Percentiles rank a stretch among this genome's conserved stretches.
Conservation (phyloP, 1,284 basidiomycete genomes). For the Rhodotorula sp. region DNA sequence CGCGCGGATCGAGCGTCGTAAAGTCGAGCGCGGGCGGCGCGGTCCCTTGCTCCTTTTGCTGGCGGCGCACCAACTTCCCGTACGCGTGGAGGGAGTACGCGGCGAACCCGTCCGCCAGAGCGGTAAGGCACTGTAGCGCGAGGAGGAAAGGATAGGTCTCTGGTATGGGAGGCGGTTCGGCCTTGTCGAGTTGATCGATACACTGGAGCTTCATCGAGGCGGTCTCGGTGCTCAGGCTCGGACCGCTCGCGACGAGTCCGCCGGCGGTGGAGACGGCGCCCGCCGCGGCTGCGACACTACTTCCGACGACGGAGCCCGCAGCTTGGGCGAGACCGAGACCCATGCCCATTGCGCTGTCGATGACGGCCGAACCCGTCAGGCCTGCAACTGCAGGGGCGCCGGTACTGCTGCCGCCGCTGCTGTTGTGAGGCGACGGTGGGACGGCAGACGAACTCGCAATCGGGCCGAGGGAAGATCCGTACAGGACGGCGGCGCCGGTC, state of each 20-base stretch:
- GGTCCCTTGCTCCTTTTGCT: conserved; percentile 45
- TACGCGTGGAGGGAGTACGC: conserved; percentile 68
- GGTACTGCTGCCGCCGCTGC: too few relatives aligned
- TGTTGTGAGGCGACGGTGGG: background rate
- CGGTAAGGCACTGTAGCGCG: conserved; percentile 80
- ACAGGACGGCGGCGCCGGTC: conserved; percentile 56
- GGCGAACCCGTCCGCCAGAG: conserved; percentile 83
- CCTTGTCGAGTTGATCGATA: conserved; percentile 94
- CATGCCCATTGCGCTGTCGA: conserved; percentile 77
- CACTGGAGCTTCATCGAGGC: conserved; percentile 53
- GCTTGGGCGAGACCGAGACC: conserved; percentile 63
- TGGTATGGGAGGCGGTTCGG: conserved; percentile 85
- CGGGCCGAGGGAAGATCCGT: conserved; percentile 48
- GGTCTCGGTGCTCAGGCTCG: conserved; percentile 44
- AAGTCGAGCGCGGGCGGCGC: conserved; percentile 73
- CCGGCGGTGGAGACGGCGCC: conserved; percentile 61
- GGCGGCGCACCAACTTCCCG: conserved; percentile 54
- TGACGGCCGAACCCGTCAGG: conserved; percentile 56
- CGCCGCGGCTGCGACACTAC: conserved; percentile 62
- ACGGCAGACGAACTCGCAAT: background rate
- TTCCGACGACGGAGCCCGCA: conserved; percentile 64
- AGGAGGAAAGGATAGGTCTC: conserved; percentile 91
- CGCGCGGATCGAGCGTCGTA: conserved; percentile 53
- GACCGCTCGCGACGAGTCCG: conserved; percentile 69
- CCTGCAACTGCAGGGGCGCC: background rate